Conservation (phyloP, 2,329 filamentous ascomycete genomes). For the Hypoxylon sp. region DNA sequence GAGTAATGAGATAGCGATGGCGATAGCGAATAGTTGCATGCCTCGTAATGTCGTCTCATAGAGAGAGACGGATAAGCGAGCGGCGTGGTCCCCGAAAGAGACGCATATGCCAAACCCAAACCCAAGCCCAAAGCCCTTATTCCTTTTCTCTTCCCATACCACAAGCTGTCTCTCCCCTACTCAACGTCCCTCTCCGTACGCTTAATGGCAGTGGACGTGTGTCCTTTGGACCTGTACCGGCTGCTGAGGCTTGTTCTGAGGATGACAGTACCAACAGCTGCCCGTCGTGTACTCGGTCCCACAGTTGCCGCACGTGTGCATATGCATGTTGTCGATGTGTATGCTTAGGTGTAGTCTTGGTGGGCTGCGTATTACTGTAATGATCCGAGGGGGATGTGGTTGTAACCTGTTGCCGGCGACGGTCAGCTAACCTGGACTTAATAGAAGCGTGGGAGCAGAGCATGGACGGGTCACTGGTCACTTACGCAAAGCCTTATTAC, state of each 20-base stretch:
- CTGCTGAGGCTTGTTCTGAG: slow-evolving; percentile 42
- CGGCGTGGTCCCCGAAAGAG: slow-evolving; percentile 17
- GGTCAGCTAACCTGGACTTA: slow-evolving; percentile 11
- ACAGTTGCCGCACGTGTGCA: slow-evolving; percentile 47
- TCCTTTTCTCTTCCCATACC: slow-evolving; percentile 15
- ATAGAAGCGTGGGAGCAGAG: neutral
- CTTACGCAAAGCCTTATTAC: slow-evolving; percentile 22
- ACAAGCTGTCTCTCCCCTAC: neutral
- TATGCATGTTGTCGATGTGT: slow-evolving; percentile 41
- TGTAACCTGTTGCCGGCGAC: slow-evolving; percentile 1
- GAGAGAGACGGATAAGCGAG: slow-evolving; percentile 16
- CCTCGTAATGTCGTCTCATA: slow-evolving; percentile 17
- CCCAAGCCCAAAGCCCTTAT: neutral
- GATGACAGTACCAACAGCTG: slow-evolving; percentile 50
- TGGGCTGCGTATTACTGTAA: slow-evolving; percentile 9
- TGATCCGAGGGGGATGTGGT: neutral
- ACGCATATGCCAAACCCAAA: slow-evolving; percentile 21
- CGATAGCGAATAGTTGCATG: slow-evolving; percentile 10
- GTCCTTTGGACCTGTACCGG: slow-evolving; percentile 13
- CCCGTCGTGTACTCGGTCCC: slow-evolving; percentile 47
- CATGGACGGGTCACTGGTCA: slow-evolving; percentile 10
- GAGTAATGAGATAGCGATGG: slow-evolving; percentile 12
- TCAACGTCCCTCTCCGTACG: neutral
- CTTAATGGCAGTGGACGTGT: slow-evolving; percentile 23
- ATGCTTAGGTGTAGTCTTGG: slow-evolving; percentile 15